These are phyloP conservation scores for Aspergillus puulaauensis DNA, from an alignment of 2,329 filamentous ascomycete genomes.

Conservation along the genomic window DNA sequence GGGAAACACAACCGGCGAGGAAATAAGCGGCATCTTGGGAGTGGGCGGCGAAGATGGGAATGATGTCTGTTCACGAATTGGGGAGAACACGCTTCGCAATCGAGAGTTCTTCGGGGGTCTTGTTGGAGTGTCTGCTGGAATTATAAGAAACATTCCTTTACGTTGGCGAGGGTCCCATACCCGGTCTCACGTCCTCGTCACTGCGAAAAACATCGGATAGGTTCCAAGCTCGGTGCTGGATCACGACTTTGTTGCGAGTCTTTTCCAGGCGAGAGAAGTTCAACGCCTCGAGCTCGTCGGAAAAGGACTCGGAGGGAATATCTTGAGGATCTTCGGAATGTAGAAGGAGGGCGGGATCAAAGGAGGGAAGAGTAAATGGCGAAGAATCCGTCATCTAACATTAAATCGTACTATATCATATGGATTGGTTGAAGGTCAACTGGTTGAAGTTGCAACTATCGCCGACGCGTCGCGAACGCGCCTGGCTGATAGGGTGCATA, in stretches of 20 bases:
- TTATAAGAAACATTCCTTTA: background rate
- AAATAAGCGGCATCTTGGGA: constrained; percentile 42
- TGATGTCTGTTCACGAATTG: constrained; percentile 15
- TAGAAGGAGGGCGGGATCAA: constrained; percentile 51
- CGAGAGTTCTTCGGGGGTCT: constrained; percentile 21
- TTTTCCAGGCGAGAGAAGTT: constrained; percentile 34
- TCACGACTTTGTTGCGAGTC: constrained; percentile 38
- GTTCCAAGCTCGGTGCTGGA: constrained; percentile 45
- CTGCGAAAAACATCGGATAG: constrained; percentile 44
- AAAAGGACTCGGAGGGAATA: constrained; percentile 34
- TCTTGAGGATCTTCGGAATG: constrained; percentile 43
- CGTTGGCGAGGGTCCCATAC: constrained; percentile 20
- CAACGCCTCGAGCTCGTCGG: constrained; percentile 43
- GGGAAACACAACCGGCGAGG: constrained; percentile 39
- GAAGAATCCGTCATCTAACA: constrained; percentile 36
- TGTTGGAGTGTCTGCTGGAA: constrained; percentile 39
- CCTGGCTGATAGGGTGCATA: background rate
- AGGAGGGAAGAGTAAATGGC: constrained; percentile 45
- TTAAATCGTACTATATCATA: background rate
- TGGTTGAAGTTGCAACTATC: background rate
- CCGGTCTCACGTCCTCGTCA: constrained; percentile 40
- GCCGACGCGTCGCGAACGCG: constrained; percentile 9
- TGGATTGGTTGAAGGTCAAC: constrained; percentile 6
- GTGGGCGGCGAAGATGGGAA: constrained; percentile 36
- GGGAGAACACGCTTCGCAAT: constrained; percentile 13